Conservation (phyloP, 1,284 basidiomycete species). For the Abortiporus biennis region DNA sequence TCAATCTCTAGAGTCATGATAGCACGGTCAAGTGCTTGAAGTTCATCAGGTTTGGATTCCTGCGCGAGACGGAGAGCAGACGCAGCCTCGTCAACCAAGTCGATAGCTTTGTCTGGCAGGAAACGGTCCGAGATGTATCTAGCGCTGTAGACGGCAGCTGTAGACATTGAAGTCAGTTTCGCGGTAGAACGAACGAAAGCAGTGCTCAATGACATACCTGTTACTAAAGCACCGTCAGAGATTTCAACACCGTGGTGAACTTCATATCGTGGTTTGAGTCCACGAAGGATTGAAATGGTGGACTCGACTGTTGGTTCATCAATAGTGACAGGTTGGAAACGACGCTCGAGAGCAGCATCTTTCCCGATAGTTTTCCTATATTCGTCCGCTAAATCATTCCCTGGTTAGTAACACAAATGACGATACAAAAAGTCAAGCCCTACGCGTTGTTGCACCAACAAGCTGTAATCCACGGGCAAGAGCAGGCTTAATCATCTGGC, state of each 20-base stretch:
- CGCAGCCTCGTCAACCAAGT: constrained; percentile 88
- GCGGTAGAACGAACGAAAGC: background rate
- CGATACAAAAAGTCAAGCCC: constrained; percentile 19
- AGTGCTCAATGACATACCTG: constrained; percentile 37
- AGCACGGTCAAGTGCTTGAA: constrained; percentile 80
- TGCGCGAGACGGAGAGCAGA: constrained; percentile 86
- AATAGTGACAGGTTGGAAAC: constrained; percentile 86
- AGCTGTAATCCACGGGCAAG: constrained; percentile 82
- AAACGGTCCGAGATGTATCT: constrained; percentile 85
- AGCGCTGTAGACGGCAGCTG: constrained; percentile 77
- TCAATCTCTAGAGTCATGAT: constrained; percentile 90
- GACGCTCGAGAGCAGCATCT: constrained; percentile 85
- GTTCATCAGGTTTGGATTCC: constrained; percentile 83
- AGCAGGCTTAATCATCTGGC: constrained; percentile 88
- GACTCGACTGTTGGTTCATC: constrained; percentile 85
- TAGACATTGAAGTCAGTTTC: too few species aligned
- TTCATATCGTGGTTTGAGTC: constrained; percentile 81
- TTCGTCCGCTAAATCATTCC: constrained; percentile 59
- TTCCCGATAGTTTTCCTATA: constrained; percentile 91
- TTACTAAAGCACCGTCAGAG: constrained; percentile 81
- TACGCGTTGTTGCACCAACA: constrained; percentile 84
- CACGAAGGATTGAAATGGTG: constrained; percentile 86
- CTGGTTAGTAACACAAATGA: background rate
- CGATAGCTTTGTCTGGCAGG: constrained; percentile 88
- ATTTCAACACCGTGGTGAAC: constrained; percentile 92